Evolutionary conservation across 2,329 filamentous ascomycete species (phyloP).

Genomic region (Cryphonectria parasitica): DNA sequence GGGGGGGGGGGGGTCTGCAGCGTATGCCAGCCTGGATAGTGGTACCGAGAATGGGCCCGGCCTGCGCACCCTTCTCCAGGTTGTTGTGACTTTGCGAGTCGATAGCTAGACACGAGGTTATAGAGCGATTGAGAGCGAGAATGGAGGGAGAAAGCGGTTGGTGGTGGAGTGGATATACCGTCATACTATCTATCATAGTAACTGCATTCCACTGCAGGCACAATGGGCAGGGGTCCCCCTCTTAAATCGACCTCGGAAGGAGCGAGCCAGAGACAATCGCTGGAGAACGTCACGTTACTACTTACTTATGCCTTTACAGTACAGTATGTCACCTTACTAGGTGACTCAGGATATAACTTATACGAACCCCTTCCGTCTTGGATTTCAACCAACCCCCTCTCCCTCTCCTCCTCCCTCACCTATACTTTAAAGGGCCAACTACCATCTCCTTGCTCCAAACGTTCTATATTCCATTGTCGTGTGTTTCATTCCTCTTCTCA

Average conservation of each 20-base stretch:
- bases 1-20: background rate
- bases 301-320: background rate
- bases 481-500: background rate
- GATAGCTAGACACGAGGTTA: background rate
- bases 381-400: background rate
- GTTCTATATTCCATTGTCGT: background rate
- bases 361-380: background rate
- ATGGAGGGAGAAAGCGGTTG: background rate
- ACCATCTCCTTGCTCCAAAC: background rate
- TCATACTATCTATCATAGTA: background rate
- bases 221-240: background rate
- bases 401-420: background rate
- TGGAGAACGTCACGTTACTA: background rate
- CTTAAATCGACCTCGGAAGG: background rate
- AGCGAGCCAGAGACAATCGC: background rate
- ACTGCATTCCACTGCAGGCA: background rate
- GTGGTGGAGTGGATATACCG: background rate
- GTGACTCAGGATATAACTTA: background rate
- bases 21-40: background rate
- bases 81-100: background rate
- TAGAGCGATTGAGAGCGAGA: background rate
- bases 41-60: conserved; percentile 5
- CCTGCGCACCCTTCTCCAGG: background rate
- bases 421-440: background rate
- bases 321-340: background rate